Evolutionary conservation across 352 stramenopile genomes (phyloP), one percentile per base, ranked within the genome.

Genomic region (Phytophthora citricola): DNA sequence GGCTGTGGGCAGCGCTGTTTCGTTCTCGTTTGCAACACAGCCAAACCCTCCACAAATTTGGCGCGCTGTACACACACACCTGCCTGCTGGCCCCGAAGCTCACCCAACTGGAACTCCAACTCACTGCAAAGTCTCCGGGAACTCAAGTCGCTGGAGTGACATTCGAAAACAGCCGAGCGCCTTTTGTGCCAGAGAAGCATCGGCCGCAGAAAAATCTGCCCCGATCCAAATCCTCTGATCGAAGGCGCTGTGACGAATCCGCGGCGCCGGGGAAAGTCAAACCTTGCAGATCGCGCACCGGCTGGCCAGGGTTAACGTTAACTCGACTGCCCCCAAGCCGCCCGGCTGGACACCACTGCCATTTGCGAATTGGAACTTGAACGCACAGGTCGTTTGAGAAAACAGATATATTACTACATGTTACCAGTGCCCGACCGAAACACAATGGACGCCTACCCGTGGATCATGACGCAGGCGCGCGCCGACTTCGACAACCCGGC

Each of bases 191-290:
- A 36, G 9, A 36, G 31, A 36, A 36, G 31, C 31, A 36, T 36
- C 31, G 9, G 39, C 46, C 29, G 7, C 46, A 58, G 54, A 72
- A 75, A 67, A 65, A 54, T 66, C 50, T 63, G 58, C 69, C 38
- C 38, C 45, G 51, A 76, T 62, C 69, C 63, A 67, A 73, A 76
- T 74, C 69, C 55, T 66, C 43, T 63, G 55, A 73, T 71, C 50
- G 34, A 77, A 62, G 40, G 51, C 58, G 69, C 63, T 73, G 69
- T 74, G 69, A 76, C 64, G 69, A 76, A 76, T 73, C 50, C 64
- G 34, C 24, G 31, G 31, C 31, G 31, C 31, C 31, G 39, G 57
- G 69, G 63, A 76, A 66, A 73, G 69, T 67, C 59, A 71, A 60
- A 62, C 48, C 51, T 69, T 57, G 68, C 49, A 61, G 58, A 49